phyloP scores from a whole-genome alignment of 441 rosid species.

The Adansonia rubrostipa region DNA sequence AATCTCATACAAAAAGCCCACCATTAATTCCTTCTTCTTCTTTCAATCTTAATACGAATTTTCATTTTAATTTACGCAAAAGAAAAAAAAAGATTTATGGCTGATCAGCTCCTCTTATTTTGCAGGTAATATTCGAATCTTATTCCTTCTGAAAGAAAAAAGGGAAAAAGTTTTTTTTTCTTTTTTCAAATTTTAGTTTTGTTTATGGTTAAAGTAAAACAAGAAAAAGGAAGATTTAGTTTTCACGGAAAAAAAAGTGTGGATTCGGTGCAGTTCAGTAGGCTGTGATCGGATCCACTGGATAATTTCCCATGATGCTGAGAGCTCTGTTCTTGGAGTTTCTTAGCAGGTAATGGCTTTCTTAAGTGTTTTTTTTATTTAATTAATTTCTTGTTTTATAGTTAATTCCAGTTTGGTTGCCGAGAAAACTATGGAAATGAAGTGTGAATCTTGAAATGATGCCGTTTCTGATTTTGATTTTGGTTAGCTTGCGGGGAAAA shows the following conservation, averaged over 20 bases:
- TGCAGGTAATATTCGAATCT: slow-evolving; percentile 36
- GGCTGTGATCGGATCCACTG: slow-evolving; percentile 38
- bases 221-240: neutral
- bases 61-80: neutral
- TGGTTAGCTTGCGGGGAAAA: neutral
- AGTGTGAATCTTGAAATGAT: slow-evolving; percentile 21
- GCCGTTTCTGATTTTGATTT: slow-evolving; percentile 11
- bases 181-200: slow-evolving; percentile 7
- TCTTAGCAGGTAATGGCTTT: slow-evolving; percentile 34
- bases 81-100: slow-evolving; percentile 20
- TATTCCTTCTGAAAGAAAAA: slow-evolving; percentile 18
- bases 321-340: slow-evolving; percentile 25
- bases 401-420: slow-evolving; percentile 24
- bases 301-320: slow-evolving; percentile 31
- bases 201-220: neutral
- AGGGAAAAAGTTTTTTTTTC: neutral
- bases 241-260: slow-evolving; percentile 20
- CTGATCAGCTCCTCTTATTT: slow-evolving; percentile 34
- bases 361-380: neutral
- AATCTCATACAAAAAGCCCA: neutral
- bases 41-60: slow-evolving; percentile 27
- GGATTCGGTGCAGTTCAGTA: slow-evolving; percentile 32
- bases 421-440: slow-evolving; percentile 21
- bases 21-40: slow-evolving; percentile 24
- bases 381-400: neutral